These are phyloP conservation scores for Alternaria ethzedia DNA, from an alignment of 2,329 filamentous ascomycete genomes.

Conservation along the genomic window DNA sequence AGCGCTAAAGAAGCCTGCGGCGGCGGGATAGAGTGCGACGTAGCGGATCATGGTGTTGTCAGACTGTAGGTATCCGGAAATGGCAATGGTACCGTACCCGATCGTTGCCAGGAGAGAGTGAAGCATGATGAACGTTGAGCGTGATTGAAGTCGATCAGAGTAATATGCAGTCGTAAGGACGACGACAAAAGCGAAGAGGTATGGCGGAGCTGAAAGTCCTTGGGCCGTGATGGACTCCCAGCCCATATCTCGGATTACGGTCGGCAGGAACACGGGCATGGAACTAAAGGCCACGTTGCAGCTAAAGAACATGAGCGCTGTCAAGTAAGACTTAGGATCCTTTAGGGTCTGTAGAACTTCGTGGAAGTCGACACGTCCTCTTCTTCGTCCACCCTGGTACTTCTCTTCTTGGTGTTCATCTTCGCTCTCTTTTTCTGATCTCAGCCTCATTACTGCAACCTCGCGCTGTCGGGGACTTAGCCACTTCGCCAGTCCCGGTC, in stretches of 20 bases:
- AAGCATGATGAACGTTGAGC: constrained; percentile 70
- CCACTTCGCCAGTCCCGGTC: constrained; percentile 60
- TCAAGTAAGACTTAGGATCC: constrained; percentile 76
- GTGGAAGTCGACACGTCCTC: constrained; percentile 56
- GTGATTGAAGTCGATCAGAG: constrained; percentile 70
- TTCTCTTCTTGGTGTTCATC: constrained; percentile 40
- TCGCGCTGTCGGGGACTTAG: constrained; percentile 57
- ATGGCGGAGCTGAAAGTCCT: constrained; percentile 81
- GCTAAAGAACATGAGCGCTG: constrained; percentile 78
- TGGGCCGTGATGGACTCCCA: constrained; percentile 72
- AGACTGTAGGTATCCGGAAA: constrained; percentile 58
- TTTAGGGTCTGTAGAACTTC: constrained; percentile 66
- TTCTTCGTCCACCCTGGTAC: constrained; percentile 14
- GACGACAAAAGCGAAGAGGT: constrained; percentile 73
- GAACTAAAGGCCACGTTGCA: constrained; percentile 86
- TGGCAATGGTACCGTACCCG: constrained; percentile 67
- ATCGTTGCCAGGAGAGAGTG: constrained; percentile 70
- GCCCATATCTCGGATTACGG: constrained; percentile 78
- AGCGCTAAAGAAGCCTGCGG: constrained; percentile 82
- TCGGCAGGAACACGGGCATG: constrained; percentile 85
- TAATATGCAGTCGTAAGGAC: constrained; percentile 75
- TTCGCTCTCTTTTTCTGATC: constrained; percentile 54
- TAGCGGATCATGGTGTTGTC: constrained; percentile 62
- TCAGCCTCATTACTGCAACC: constrained; percentile 73
- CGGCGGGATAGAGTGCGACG: constrained; percentile 77